These are phyloP conservation scores for Chenopodium berlandieri DNA, from an alignment of 148 eudicot species.

Conservation along the genomic window DNA sequence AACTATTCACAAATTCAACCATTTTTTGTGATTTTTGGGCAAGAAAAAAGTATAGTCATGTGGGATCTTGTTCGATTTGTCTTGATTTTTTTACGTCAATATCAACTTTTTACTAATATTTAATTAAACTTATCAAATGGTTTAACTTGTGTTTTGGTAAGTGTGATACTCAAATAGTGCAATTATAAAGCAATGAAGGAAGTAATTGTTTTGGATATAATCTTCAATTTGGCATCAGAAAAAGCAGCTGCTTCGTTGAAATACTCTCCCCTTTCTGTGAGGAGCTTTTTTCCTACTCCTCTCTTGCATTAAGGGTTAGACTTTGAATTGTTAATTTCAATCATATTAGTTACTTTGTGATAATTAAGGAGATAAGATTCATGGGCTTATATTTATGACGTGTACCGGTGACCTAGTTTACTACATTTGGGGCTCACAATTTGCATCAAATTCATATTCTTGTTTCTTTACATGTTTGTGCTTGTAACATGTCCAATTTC, in stretches of 20 bases:
- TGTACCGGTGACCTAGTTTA: background rate
- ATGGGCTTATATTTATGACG: background rate
- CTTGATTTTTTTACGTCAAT: too few relatives aligned
- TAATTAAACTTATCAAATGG: too few relatives aligned
- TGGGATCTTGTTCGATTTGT: too few relatives aligned
- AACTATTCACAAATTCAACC: too few relatives aligned
- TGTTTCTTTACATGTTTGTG: slow-evolving; percentile 1
- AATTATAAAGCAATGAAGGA: too few relatives aligned
- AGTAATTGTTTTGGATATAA: background rate
- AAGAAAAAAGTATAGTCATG: too few relatives aligned
- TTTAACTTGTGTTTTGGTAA: too few relatives aligned
- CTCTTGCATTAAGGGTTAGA: background rate
- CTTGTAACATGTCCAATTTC: background rate
- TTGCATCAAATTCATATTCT: background rate
- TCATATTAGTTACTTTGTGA: background rate
- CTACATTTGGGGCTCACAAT: background rate
- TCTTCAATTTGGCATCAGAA: background rate
- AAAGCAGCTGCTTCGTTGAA: background rate
- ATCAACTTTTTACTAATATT: too few relatives aligned
- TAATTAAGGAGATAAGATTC: background rate
- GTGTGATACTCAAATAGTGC: too few relatives aligned
- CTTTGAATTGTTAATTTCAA: background rate
- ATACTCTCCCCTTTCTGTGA: background rate
- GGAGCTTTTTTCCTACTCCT: background rate
- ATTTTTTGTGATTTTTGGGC: too few relatives aligned